phyloP scores from a whole-genome alignment of 2,329 filamentous ascomycete genomes.

The Stagonosporopsis vannaccii region DNA sequence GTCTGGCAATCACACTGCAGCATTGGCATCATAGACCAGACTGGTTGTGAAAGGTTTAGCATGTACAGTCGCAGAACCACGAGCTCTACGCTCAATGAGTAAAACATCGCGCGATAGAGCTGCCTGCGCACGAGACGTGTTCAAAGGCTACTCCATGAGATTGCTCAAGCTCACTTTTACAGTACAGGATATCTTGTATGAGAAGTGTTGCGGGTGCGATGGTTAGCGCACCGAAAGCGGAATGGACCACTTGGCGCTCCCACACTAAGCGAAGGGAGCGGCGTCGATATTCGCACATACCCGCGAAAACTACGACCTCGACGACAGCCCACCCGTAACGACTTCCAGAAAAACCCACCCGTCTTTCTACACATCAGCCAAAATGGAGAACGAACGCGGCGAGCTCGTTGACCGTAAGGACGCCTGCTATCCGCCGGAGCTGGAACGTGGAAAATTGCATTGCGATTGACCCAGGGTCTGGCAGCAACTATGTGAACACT shows the following conservation, averaged over 20 bases:
- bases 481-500: background rate
- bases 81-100: no score
- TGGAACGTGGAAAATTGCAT: constrained; percentile 1
- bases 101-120: no score
- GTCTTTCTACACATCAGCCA: constrained; percentile 52
- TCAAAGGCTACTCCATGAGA: background rate
- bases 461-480: constrained; percentile 9
- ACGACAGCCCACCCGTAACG: constrained; percentile 38
- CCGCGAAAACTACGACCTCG: constrained; percentile 22
- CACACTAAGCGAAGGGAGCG: constrained; percentile 13
- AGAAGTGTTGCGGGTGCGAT: background rate
- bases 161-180: no score
- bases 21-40: no score
- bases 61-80: no score
- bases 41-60: no score
- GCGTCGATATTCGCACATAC: constrained; percentile 11
- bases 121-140: no score
- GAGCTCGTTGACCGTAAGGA: constrained; percentile 86
- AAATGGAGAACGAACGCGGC: constrained; percentile 99
- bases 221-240: constrained; percentile 2
- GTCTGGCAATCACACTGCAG: no score
- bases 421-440: constrained; percentile 3
- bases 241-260: constrained; percentile 6
- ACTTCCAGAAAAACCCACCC: constrained; percentile 33
- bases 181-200: no score